These are phyloP conservation scores for Jaltomata sinuosa DNA, from an alignment of 257 asterid genomes.

Conservation along the genomic window DNA sequence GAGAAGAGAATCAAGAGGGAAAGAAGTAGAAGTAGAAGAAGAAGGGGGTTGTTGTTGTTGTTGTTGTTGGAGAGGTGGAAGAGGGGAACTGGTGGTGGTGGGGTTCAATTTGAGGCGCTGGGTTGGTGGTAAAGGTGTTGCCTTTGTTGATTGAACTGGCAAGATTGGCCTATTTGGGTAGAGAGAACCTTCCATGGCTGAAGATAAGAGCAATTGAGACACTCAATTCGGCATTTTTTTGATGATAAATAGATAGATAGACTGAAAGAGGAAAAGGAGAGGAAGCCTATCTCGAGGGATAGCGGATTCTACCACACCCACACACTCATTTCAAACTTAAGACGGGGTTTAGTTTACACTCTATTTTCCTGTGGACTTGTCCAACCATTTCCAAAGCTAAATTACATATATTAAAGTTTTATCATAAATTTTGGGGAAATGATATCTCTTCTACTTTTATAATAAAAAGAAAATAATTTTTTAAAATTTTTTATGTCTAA, in stretches of 20 bases:
- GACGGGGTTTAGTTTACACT: neutral
- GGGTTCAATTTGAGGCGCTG: conserved; percentile 37
- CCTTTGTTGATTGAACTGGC: conserved; percentile 54
- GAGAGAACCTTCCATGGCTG: conserved; percentile 71
- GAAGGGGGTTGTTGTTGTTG: conserved; percentile 25
- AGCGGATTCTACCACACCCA: neutral
- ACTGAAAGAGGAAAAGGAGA: neutral
- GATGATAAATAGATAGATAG: neutral
- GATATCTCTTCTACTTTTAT: no score
- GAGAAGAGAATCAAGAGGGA: conserved; percentile 77
- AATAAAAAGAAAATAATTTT: no score
- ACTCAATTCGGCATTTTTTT: neutral
- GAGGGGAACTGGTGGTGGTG: conserved; percentile 36
- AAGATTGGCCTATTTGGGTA: conserved; percentile 65
- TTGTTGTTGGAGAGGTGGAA: conserved; percentile 56
- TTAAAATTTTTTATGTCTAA: no score
- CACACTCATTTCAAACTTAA: neutral
- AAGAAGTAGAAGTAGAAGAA: conserved; percentile 26
- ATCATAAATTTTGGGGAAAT: no score
- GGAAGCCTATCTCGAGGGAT: neutral
- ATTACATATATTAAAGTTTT: neutral
- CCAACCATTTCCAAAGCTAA: neutral
- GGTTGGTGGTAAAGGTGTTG: conserved; percentile 34
- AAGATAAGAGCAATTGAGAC: neutral
- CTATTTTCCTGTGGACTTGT: neutral